Evolutionary conservation across 805 yeast genomes (phyloP), one percentile per base, ranked within the genome.

Genomic region (Cyberlindnera bimundalis): DNA sequence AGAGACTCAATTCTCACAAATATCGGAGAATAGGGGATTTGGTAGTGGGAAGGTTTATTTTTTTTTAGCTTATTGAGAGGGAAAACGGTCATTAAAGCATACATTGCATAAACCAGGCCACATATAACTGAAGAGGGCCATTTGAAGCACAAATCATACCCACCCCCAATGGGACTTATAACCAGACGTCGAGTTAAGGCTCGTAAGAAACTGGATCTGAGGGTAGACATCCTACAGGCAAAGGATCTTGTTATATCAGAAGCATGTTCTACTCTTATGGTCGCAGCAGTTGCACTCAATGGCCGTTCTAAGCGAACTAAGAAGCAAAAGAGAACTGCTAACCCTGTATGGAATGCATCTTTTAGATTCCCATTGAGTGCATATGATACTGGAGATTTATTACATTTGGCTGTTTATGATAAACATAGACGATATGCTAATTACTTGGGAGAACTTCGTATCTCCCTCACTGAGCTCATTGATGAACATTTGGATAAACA

Each of bases 361-460:
- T 30, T 46, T 10, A 41, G 42, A 12, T 26, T 58, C 25, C 40
- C 46, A 10, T 32, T 58, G 29, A 29, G 35, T 0, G 31, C 37
- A 1, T 32, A 35, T 7, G 39, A 40, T 3, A 14, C 43, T 7
- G 38, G 47, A 9, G 51, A 50, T 16, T 42, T 46, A 6, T 13
- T 58, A 2, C 56, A 52, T 19, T 37, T 58, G 13, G 58, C 54
- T 0, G 50, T 58, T 2, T 55, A 50, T 24, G 61, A 58, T 33
- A 54, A 47, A 27, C 61, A 58, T 29, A 45, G 54, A 17, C 46
- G 39, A 25, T 58, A 56, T 19, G 51, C 56, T 12, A 53, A 51
- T 21, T 56, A 58, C 17, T 36, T 58, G 3, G 61, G 61, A 1
- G 61, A 58, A 33, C 35, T 58, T 6, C 43, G 60, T 25, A 42